Percentiles rank a stretch among this genome's conserved stretches.
These are phyloP conservation scores for Primulina tabacum DNA, from an alignment of 257 asterid species.

Conservation along the genomic window DNA sequence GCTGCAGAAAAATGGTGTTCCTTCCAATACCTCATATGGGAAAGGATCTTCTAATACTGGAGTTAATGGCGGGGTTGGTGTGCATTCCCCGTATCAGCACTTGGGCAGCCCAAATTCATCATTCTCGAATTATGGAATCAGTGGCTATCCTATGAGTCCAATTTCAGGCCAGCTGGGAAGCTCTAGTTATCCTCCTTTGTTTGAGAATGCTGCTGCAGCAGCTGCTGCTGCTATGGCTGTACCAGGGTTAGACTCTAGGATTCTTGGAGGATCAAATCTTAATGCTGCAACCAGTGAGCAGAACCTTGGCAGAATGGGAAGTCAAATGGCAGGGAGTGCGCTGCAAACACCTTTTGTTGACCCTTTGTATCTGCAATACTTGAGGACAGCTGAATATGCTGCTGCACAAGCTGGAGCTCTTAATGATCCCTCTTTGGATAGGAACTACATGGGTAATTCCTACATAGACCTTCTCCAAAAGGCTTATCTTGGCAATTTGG, in stretches of 20 bases:
- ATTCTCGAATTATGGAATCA: slow-evolving; percentile 43
- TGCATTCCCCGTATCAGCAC: slow-evolving; percentile 50
- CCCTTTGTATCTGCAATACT: slow-evolving; percentile 55
- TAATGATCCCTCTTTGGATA: slow-evolving; percentile 36
- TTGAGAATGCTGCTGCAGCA: slow-evolving; percentile 45
- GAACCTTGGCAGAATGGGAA: slow-evolving; percentile 45
- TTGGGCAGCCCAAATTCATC: slow-evolving; percentile 50
- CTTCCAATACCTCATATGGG: slow-evolving; percentile 15
- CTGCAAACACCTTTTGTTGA: slow-evolving; percentile 47
- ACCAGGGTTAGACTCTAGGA: slow-evolving; percentile 42
- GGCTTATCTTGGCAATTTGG: slow-evolving; percentile 49
- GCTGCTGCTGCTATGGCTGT: slow-evolving; percentile 39
- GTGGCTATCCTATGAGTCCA: slow-evolving; percentile 55
- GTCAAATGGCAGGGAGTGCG: slow-evolving; percentile 43
- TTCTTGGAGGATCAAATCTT: slow-evolving; percentile 47
- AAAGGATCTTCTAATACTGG: slow-evolving; percentile 44
- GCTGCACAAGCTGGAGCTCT: slow-evolving; percentile 39
- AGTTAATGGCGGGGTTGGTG: slow-evolving; percentile 36
- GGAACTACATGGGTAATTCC: slow-evolving; percentile 39
- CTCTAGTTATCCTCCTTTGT: slow-evolving; percentile 44
- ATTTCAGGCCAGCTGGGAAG: slow-evolving; percentile 42
- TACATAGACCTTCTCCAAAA: slow-evolving; percentile 59
- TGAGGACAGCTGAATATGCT: slow-evolving; percentile 46
- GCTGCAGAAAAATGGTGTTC: neutral
- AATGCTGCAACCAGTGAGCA: slow-evolving; percentile 52